Evolutionary conservation across 169 alveolate genomes (phyloP).

Genomic region (Plasmodium knowlesi): DNA sequence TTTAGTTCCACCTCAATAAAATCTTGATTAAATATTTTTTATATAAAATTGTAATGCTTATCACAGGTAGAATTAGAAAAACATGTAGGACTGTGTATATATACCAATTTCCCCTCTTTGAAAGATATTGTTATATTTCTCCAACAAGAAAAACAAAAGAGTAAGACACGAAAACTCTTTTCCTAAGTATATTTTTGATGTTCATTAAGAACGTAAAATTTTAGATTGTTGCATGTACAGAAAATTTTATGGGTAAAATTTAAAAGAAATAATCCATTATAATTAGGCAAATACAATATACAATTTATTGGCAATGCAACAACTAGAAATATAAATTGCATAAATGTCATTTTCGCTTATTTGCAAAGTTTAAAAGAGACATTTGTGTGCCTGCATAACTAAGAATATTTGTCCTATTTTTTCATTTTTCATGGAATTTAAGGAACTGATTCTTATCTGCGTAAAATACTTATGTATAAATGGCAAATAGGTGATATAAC

Average conservation of each 20-base stretch:
- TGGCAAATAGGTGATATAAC: not conserved
- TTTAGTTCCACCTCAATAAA: not conserved
- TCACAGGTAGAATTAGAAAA: not conserved
- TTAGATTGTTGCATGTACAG: not conserved
- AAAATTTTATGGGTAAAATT: not conserved
- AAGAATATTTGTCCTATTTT: not conserved
- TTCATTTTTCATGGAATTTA: not conserved
- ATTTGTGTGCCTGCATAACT: not conserved
- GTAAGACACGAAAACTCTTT: not conserved
- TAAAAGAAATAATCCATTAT: not conserved
- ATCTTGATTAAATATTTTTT: not conserved
- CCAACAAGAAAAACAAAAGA: not conserved
- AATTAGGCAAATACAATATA: not conserved
- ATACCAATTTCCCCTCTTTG: not conserved
- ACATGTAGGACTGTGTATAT: not conserved
- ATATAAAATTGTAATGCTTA: not conserved
- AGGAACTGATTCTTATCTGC: not conserved
- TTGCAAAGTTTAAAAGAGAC: not conserved
- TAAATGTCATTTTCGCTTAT: not conserved
- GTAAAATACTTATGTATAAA: not conserved
- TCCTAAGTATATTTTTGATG: not conserved
- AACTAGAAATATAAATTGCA: not conserved
- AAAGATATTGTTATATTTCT: not conserved
- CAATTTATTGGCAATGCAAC: not conserved
- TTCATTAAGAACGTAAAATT: not conserved